Percentiles rank a stretch among this genome's conserved stretches.
Conservation (phyloP, 345 rosid species). For the Eucalyptus urophylla region DNA sequence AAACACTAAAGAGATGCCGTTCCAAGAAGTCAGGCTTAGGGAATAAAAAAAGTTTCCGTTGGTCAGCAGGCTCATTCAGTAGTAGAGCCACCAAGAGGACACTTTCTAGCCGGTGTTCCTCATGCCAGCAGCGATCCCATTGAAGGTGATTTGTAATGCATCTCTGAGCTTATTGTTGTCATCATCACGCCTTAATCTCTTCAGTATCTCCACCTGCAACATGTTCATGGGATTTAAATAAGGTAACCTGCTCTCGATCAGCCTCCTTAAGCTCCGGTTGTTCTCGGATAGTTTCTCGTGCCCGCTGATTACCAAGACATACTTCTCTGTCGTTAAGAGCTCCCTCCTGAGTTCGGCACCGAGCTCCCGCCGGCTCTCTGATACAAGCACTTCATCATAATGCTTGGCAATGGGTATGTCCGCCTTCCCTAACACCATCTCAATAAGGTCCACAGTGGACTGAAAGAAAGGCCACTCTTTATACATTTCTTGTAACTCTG, state of each 20-base stretch:
- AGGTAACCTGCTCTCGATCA: constrained; percentile 86
- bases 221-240: constrained; percentile 87
- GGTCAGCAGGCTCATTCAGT: not conserved
- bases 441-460: constrained; percentile 87
- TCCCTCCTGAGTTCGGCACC: constrained; percentile 69
- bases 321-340: constrained; percentile 55
- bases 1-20: not conserved
- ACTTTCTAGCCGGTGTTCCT: constrained; percentile 50
- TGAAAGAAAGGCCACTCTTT: constrained; percentile 96
- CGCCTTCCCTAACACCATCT: constrained; percentile 90
- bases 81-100: not conserved
- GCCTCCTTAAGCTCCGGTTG: constrained; percentile 73
- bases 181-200: constrained; percentile 73
- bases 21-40: not conserved
- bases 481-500: constrained; percentile 80
- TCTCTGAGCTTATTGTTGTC: constrained; percentile 82
- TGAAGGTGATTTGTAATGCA: constrained; percentile 86
- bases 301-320: constrained; percentile 62
- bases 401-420: constrained; percentile 79
- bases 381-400: constrained; percentile 83
- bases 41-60: not conserved
- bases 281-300: constrained; percentile 64
- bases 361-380: constrained; percentile 51
- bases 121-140: constrained; percentile 97
- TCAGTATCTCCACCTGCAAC: constrained; percentile 88